A percentile compares a stretch with the other conserved stretches of the same genome.
phyloP scores from a whole-genome alignment of 306 rosid species.

The Glycine tomentella region DNA sequence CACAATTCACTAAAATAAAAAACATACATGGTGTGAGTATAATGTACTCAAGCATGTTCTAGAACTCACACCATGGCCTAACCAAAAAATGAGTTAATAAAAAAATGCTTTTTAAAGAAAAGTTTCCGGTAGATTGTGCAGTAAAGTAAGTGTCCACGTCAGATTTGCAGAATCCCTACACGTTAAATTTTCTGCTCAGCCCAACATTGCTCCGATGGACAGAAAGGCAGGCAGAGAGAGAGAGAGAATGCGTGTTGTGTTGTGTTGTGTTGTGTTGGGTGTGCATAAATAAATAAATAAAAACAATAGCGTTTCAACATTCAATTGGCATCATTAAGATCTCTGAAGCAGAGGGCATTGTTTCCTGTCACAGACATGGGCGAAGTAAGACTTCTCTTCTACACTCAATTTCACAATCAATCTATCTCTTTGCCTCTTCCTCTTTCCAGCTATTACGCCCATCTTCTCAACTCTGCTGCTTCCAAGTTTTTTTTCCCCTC shows the following conservation, averaged over 20 bases:
- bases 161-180: slow-evolving; percentile 54
- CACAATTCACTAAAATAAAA: too few species aligned
- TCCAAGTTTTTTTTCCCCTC: background rate
- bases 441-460: too few species aligned
- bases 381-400: slow-evolving; percentile 61
- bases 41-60: too few species aligned
- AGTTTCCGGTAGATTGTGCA: slow-evolving; percentile 13
- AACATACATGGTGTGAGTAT: too few species aligned
- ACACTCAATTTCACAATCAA: background rate
- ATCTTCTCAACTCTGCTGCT: background rate
- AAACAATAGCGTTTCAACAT: background rate
- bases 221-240: too few species aligned
- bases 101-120: background rate
- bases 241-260: background rate
- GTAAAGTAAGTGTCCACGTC: slow-evolving; percentile 58
- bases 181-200: slow-evolving; percentile 43
- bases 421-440: too few species aligned
- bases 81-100: background rate
- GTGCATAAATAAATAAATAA: background rate
- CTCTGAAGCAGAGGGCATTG: background rate
- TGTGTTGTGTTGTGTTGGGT: too few species aligned
- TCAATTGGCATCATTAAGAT: background rate
- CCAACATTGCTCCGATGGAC: slow-evolving; percentile 16
- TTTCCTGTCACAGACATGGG: slow-evolving; percentile 53
- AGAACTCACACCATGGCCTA: too few species aligned